Evolutionary conservation across 345 rosid species (phyloP), one percentile per base, ranked within the genome.

Genomic region (Bretschneidera sinensis): DNA sequence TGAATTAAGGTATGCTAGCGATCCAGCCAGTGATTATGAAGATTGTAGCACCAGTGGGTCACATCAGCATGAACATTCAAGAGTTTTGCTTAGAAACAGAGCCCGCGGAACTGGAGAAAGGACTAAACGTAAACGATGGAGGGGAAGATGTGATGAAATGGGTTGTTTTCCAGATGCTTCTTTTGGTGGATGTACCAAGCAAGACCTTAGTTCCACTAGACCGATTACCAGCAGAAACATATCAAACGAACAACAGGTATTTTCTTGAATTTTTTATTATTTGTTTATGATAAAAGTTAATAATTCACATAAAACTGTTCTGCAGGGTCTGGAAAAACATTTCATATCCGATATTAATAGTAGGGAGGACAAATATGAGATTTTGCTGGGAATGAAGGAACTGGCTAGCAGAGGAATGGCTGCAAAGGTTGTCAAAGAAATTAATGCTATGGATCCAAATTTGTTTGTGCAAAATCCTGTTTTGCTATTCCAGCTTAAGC

Each of bases 101-200:
- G 74, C 72, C 59, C 71, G 73, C 71, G 66, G 72, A 63, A 62
- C 64, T 56, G 79, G 85, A 57, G 91, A 92, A 74, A 71, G 95
- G 70, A 81, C 79, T 75, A 89, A 87, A 75, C 97, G 95, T 19
- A 92, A 84, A 79, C 78, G 91, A 62, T 92, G 98, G 98, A 82
- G 89, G 74, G 96, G 91, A 65, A 77, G 98, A 59, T 74, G 70
- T 66, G 94, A 81, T 76, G 86, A 89, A 61, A 63, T 77, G 23
- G 77, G 63, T 68, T 69, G 68, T 34, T 24, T 57, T 59, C 64
- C 84, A 63, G 81, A 70, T 63, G 53, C 73, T 61, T 70, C 87
- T 68, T 69, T 55, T 66, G 64, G 54, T 55, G 75, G 72, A 70
- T 64, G 70, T 24, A 59, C 60, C 66, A 76, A 80, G 76, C 75